Base-by-base conservation (phyloP, 1,284 basidiomycete genomes). In the Malassezia psittaci region DNA sequence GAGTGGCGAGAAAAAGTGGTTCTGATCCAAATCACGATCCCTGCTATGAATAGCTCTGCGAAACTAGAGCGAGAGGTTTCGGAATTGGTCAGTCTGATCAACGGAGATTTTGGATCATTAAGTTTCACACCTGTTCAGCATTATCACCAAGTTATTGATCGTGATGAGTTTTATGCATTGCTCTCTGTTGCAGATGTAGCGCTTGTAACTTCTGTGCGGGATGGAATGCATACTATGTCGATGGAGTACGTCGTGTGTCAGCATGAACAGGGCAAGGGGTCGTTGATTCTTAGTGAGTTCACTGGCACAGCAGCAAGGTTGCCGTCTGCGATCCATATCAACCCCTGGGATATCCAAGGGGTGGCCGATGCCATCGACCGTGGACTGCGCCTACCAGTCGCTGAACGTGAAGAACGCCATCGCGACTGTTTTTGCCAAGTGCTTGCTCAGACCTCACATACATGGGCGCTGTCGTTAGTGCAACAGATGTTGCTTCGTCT, bases 41-140 rank as follows among this genome's bases (percentile, higher is more conserved):
- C 93, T n/a, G 85, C 90, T 0, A 78, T 94, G 58, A 87, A 87
- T 18, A 91, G 96, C 75, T 90, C 87, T 43, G 88, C 90, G 16
- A 90, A 90, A 76, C 81, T 99, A 48, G 93, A 96, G 77, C 81
- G 89, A 24, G 86, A 90, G 78, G 85, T 96, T 8, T 90, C 88
- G 46, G 90, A 98, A 77, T 79, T 96, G 29, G 93, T 99, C 54
- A 86, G 88, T 39, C 88, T 90, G 67, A 96, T 99, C 78, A 99
- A 99, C 69, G 90, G 90, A 62, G 85, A 90, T 69, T 96, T 90
- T 74, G 94, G 93, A 37, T 86, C 84, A 59, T 78, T 98, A 43
- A 90, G 94, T 77, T 98, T 96, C 73, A 89, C 91, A 61, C 93
- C 94, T 10, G 88, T 96, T n/a, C 93, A 98, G 74, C 94, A 98